These are phyloP conservation scores for Aspergillus sp. DNA, from an alignment of 2,329 filamentous ascomycete genomes.

Conservation along the genomic window DNA sequence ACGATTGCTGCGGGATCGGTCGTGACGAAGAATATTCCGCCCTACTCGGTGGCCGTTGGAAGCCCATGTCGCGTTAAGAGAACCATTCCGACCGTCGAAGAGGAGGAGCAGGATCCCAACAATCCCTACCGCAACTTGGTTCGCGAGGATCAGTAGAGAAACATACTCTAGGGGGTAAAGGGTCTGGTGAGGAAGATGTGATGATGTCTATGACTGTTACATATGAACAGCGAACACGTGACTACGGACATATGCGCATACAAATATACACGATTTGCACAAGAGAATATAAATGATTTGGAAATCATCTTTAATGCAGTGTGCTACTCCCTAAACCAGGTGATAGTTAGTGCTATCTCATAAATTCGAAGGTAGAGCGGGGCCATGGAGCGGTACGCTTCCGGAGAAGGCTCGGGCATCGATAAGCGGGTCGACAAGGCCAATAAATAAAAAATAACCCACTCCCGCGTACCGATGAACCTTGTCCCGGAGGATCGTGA, in stretches of 20 bases:
- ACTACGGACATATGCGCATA: neutral
- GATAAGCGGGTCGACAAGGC: too few relatives aligned
- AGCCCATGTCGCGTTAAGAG: slow-evolving; percentile 25
- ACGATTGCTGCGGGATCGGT: slow-evolving; percentile 43
- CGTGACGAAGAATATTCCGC: slow-evolving; percentile 40
- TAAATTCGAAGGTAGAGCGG: too few relatives aligned
- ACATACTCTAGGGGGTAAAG: neutral
- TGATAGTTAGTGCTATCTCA: too few relatives aligned
- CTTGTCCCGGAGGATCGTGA: neutral
- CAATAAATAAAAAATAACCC: neutral
- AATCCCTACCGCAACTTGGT: slow-evolving; percentile 23
- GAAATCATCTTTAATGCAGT: too few relatives aligned
- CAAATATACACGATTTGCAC: neutral
- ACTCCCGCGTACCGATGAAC: neutral
- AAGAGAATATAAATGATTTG: neutral
- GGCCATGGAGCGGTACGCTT: neutral
- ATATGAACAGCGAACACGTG: neutral
- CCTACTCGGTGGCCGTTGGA: slow-evolving; percentile 33
- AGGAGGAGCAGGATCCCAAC: slow-evolving; percentile 23
- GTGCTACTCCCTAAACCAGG: too few relatives aligned
- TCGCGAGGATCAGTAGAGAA: slow-evolving; percentile 12
- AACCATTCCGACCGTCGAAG: slow-evolving; percentile 23
- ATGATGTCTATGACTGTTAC: neutral
- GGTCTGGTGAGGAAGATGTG: neutral
- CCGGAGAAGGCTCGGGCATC: neutral